Percentiles rank a stretch among this genome's conserved stretches.
phyloP scores from a whole-genome alignment of 306 rosid species.

The Prunus davidiana region DNA sequence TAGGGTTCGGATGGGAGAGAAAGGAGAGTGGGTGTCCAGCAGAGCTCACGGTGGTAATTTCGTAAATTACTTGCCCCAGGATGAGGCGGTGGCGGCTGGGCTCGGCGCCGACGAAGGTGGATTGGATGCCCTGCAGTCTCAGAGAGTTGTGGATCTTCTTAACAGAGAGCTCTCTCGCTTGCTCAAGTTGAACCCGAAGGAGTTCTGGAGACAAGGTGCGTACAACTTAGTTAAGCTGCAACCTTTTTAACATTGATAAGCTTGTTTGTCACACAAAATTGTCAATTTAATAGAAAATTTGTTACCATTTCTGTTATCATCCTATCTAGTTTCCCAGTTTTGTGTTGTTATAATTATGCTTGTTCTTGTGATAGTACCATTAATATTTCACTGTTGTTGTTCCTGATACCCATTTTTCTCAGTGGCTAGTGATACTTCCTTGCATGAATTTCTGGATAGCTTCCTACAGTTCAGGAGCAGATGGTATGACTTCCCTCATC shows the following conservation, averaged over 20 bases:
- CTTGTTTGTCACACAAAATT: not conserved
- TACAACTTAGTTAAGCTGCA: not conserved
- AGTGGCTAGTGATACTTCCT: conserved; percentile 80
- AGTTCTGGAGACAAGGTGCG: conserved; percentile 89
- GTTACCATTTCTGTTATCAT: not conserved
- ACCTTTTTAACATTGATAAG: not conserved
- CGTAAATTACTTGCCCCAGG: conserved; percentile 85
- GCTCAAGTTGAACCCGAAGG: conserved; percentile 74
- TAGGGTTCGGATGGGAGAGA: conserved; percentile 38
- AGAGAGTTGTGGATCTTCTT: conserved; percentile 86
- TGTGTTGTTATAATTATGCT: too few relatives aligned
- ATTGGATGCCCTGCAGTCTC: conserved; percentile 84
- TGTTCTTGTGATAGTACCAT: not conserved
- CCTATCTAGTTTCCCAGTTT: not conserved
- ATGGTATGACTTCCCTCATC: conserved; percentile 94
- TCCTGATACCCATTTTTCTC: conserved; percentile 21
- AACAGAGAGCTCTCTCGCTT: conserved; percentile 73
- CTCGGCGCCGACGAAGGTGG: conserved; percentile 84
- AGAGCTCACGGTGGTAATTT: conserved; percentile 49
- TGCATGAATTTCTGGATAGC: conserved; percentile 89
- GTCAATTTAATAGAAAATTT: not conserved
- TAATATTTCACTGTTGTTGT: not conserved
- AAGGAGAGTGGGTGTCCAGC: conserved; percentile 42
- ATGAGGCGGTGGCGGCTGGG: conserved; percentile 92
- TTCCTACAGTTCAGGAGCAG: conserved; percentile 83